Percentiles rank a stretch among this genome's conserved stretches.
These are phyloP conservation scores for Sisymbrium altissimum DNA, from an alignment of 345 rosid genomes.

Conservation along the genomic window DNA sequence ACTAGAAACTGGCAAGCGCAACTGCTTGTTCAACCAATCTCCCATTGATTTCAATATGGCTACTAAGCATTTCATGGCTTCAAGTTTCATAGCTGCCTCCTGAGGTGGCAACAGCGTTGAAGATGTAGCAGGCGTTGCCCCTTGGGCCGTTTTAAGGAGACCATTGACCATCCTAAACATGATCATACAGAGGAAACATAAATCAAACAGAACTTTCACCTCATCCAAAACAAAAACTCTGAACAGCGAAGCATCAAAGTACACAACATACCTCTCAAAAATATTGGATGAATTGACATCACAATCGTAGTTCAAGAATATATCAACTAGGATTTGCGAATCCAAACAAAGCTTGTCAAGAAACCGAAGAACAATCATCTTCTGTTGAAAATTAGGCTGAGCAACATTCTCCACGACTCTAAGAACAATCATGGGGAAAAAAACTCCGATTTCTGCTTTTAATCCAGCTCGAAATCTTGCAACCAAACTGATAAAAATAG, in stretches of 20 bases:
- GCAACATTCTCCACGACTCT: conserved; percentile 93
- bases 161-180: conserved; percentile 85
- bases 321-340: conserved; percentile 95
- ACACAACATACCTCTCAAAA: conserved; percentile 79
- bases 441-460: conserved; percentile 98
- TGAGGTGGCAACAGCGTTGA: conserved; percentile 72
- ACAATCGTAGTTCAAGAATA: conserved; percentile 94
- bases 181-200: conserved; percentile 23
- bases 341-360: conserved; percentile 88
- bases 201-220: conserved; percentile 21
- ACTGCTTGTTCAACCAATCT: conserved; percentile 77
- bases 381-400: conserved; percentile 98
- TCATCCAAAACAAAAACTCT: background rate
- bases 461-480: conserved; percentile 94
- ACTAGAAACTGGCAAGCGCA: conserved; percentile 31
- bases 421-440: conserved; percentile 95
- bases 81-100: conserved; percentile 70
- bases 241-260: conserved; percentile 8
- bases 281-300: conserved; percentile 97
- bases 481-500: conserved; percentile 93
- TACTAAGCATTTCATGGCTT: conserved; percentile 89
- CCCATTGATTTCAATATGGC: conserved; percentile 77
- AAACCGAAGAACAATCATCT: conserved; percentile 96
- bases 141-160: conserved; percentile 82
- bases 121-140: conserved; percentile 72